Evolutionary conservation across 805 yeast genomes (phyloP), one percentile per base, ranked within the genome.

Genomic region (Kazachstania africana): DNA sequence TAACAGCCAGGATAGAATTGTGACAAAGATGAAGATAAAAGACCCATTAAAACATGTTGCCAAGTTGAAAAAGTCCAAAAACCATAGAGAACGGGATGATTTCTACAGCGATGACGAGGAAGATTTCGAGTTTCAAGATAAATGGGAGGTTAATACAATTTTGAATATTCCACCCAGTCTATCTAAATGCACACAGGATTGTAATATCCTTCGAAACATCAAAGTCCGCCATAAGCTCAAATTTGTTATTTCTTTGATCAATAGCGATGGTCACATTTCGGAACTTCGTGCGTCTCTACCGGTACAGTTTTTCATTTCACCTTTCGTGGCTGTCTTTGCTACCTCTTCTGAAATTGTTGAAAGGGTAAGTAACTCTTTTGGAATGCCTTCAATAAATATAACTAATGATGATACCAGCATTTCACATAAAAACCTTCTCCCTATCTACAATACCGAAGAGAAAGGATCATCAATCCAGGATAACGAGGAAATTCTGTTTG

Each of bases 261-360:
- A 88, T 52, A 80, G 93, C 0, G 97, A 87, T 53, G 95, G 94
- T 3, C 97, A 88, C 50, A 77, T 78, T 4, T 84, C 95, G 1
- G 97, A 88, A 55, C 63, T 91, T 29, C 65, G 97, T 17, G 97
- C 96, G 0, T 78, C 96, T 0, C 62, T 88, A 40, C 97, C 97
- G 0, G 64, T 88, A 5, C 70, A 68, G 18, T 53, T 83, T 23
- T 82, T 78, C 55, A 76, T 83, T 16, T 70, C 78, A 8, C 96
- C 97, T 4, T 81, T 82, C 51, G 83, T 88, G 5, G 70, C 87
- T 65, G 88, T 10, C 53, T 54, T 19, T 58, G 54, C 8, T 45
- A n/a, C n/a, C n/a, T n/a, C n/a, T n/a, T n/a, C n/a, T n/a, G n/a
- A n/a, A n/a, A n/a, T n/a, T n/a, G n/a, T n/a, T n/a, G n/a, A n/a